A percentile compares a stretch with the other conserved stretches of the same genome.
phyloP scores from a whole-genome alignment of 441 rosid genomes.

The California macrophylla region DNA sequence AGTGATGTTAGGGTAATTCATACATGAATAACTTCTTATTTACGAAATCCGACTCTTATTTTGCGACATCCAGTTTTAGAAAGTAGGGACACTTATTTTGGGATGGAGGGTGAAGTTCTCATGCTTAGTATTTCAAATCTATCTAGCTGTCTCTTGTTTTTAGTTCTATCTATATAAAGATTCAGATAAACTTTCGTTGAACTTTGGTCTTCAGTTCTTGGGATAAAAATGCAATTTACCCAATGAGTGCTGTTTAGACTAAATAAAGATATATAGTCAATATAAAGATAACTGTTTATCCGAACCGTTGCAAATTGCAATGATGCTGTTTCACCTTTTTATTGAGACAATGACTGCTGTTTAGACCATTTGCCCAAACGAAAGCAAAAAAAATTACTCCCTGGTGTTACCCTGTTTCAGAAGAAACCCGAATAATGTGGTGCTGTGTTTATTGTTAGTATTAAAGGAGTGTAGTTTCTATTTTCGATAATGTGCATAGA shows the following conservation, averaged over 20 bases:
- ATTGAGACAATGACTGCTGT: not conserved
- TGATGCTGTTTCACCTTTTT: not conserved
- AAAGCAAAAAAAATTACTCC: not conserved
- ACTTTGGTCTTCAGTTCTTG: not conserved
- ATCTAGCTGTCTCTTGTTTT: conserved; percentile 1
- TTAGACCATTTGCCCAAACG: not conserved
- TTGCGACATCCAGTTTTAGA: not conserved
- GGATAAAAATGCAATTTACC: not conserved
- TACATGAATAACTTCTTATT: not conserved
- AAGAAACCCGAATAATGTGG: not conserved
- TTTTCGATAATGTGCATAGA: not conserved
- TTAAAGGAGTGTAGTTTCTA: not conserved
- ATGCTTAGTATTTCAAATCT: not conserved
- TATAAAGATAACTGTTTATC: not conserved
- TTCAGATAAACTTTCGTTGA: not conserved
- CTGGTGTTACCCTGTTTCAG: conserved; percentile 3
- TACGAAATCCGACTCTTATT: not conserved
- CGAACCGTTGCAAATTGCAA: not conserved
- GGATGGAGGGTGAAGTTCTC: not conserved
- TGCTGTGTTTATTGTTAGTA: not conserved
- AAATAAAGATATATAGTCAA: no score
- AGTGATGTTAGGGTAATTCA: no score
- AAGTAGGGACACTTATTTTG: not conserved
- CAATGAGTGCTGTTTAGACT: no score
- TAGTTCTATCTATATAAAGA: not conserved